Evolutionary conservation across 2,329 filamentous ascomycete species (phyloP), one percentile per base, ranked within the genome.

Genomic region (Penicillium sumatraense): DNA sequence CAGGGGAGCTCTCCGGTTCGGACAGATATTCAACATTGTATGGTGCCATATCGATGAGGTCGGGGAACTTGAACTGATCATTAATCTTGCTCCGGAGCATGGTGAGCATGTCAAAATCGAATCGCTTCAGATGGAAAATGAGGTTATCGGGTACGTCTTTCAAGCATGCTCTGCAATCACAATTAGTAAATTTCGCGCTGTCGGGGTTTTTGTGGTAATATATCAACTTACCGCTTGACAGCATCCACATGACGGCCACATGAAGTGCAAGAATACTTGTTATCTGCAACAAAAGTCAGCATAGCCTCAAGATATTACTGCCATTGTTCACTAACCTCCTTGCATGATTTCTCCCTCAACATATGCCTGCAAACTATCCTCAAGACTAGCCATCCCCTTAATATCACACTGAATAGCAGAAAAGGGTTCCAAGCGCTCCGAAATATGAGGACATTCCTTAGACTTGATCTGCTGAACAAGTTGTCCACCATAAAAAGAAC

Each of bases 311-410:
- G 27, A 14, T 40, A 24, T n/a, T 9, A 5, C 20, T 20, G 2
- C 21, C 11, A 21, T 14, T 10, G 14, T 45, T 31, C 14, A 72
- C 81, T 66, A 71, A 85, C 87, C 87, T 62, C 96, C 95, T 80
- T 96, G 91, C 89, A 99, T 93, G 31, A 95, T 87, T 74, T 99
- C 95, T 3, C 95, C 95, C 69, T 96, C 90, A 11, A 98, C 92
- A 71, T 96, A 98, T n/a, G 93, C 91, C 64, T 92, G 87, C 13
- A 99, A 80, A 68, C 95, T 98, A 62, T 97, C 92, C 66, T 91
- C 82, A 1, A 99, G 83, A 27, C 81, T 89, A 20, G 80, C 82
- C 75, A 97, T 98, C 49, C 93, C 93, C 72, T 96, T 96, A 68
- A 99, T 96, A 65, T 97, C 93, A 70, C 95, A 96, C 65, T 96